Base-by-base conservation (phyloP, 1,139 yeast genomes). In the Yamadazyma buinensis region DNA sequence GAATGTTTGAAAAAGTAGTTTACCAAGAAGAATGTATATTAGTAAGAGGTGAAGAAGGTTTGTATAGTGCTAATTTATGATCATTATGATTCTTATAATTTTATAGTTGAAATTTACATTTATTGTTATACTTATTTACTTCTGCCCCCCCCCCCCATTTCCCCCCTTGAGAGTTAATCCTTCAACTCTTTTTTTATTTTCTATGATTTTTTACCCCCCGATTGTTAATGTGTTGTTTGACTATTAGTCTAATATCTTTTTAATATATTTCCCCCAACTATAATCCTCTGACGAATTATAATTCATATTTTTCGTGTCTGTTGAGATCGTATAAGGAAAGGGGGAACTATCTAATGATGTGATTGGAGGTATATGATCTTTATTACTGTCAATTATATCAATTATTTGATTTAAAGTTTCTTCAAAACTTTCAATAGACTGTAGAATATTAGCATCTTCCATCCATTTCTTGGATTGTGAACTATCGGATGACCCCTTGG, bases 311-410 rank as follows among this genome's bases (percentile, higher is more conserved):
- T 55, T 38, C 36, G 27, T 36, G 39, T 31, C 49, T 22, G 67
- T 51, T 12, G 52, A 49, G 15, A 69, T 65, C 5, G 46, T 47
- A 50, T 78, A 84, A 0, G 86, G 86, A 47, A 84, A 84, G 4
- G 92, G 90, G 13, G 78, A 61, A 22, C 74, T 63, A 10, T 80
- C 87, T 11, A 80, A 62, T 2, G 84, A 73, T 5, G 84, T 77
- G 15, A 84, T 81, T 1, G 86, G 84, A 2, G 95, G 95, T 3
- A 84, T 77, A 45, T 82, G 88, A 34, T 67, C 75, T 47, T 76
- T 80, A 47, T 80, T 68, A 5, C 54, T 48, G 47, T 82, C 84
- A 12, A 69, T 77, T 17, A 63, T 56, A 17, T 68, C 70, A 28
- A 78, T 60, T 13, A 84, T 73, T 36, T 65, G 59, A 35, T 63